phyloP scores from a whole-genome alignment of 2,329 filamentous ascomycete genomes.

The Colletotrichum sojae region DNA sequence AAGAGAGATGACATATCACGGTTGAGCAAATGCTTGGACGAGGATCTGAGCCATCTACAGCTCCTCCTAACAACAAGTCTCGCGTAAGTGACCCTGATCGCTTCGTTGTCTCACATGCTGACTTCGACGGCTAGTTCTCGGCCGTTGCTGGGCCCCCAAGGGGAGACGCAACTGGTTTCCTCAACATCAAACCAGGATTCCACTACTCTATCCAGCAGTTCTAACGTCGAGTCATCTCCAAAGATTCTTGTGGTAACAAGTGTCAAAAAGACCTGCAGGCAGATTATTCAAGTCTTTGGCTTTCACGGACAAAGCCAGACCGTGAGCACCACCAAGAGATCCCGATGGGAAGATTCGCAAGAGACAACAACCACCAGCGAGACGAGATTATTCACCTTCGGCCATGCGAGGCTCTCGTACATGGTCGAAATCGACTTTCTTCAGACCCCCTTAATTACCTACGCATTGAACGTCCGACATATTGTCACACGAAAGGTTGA shows the following conservation, averaged over 20 bases:
- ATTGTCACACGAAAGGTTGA: neutral
- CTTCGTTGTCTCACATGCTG: neutral
- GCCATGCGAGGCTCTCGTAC: slow-evolving; percentile 2
- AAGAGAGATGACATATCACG: slow-evolving; percentile 13
- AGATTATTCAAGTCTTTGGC: neutral
- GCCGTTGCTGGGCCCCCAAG: neutral
- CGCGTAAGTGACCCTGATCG: neutral
- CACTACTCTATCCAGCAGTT: neutral
- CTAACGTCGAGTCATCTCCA: neutral
- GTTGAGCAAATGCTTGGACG: slow-evolving; percentile 9
- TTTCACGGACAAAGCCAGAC: neutral
- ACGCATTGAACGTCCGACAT: slow-evolving; percentile 5
- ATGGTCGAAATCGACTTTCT: neutral
- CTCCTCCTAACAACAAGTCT: slow-evolving; percentile 14
- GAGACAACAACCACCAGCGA: neutral
- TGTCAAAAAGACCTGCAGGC: neutral
- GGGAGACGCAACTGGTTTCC: neutral
- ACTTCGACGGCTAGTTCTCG: neutral
- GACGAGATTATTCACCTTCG: neutral
- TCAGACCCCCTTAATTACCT: neutral
- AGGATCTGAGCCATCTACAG: slow-evolving; percentile 20
- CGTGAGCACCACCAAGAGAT: neutral
- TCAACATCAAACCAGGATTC: neutral
- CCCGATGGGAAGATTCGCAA: neutral
- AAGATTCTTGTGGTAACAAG: neutral